phyloP scores from a whole-genome alignment of 192 early-diverging fungal genomes.

The Coemansia javaensis region DNA sequence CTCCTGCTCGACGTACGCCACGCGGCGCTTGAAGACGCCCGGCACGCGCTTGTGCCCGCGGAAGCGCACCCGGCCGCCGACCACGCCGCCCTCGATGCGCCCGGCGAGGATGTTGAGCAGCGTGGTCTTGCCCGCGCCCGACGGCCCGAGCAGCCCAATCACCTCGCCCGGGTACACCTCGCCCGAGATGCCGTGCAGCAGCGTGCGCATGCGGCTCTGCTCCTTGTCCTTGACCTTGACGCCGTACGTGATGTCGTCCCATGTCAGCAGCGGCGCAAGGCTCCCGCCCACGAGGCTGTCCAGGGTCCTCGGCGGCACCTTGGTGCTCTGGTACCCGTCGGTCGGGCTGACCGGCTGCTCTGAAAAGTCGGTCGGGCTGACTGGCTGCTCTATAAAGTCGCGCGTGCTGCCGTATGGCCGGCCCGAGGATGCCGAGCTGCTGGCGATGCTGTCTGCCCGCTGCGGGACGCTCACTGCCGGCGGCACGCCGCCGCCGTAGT shows the following conservation, averaged over 20 bases:
- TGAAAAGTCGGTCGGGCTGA: slow-evolving; percentile 45
- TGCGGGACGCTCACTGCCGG: slow-evolving; percentile 6
- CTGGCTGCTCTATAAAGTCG: slow-evolving; percentile 44
- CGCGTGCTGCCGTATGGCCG: slow-evolving; percentile 44
- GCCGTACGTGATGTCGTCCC: slow-evolving; percentile 41
- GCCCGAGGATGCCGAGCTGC: slow-evolving; percentile 16
- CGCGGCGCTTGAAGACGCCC: slow-evolving; percentile 63
- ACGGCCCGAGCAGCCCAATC: slow-evolving; percentile 89
- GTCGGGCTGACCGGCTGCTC: slow-evolving; percentile 43
- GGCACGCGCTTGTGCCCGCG: slow-evolving; percentile 66
- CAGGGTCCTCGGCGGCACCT: slow-evolving; percentile 7
- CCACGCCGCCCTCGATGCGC: slow-evolving; percentile 61
- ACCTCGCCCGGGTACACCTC: slow-evolving; percentile 78
- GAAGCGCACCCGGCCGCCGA: slow-evolving; percentile 71
- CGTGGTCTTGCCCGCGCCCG: slow-evolving; percentile 90
- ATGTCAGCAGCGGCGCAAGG: slow-evolving; percentile 33
- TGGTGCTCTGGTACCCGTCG: slow-evolving; percentile 12
- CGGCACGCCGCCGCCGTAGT: background rate
- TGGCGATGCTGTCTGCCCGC: slow-evolving; percentile 7
- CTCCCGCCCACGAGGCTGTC: background rate
- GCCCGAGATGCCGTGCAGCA: slow-evolving; percentile 70
- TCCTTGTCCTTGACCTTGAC: slow-evolving; percentile 43
- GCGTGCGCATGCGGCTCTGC: slow-evolving; percentile 38
- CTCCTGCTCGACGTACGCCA: slow-evolving; percentile 89
- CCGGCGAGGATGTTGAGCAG: slow-evolving; percentile 85